phyloP scores from a whole-genome alignment of 2,329 filamentous ascomycete genomes.

The Colletotrichum chlorophyti region DNA sequence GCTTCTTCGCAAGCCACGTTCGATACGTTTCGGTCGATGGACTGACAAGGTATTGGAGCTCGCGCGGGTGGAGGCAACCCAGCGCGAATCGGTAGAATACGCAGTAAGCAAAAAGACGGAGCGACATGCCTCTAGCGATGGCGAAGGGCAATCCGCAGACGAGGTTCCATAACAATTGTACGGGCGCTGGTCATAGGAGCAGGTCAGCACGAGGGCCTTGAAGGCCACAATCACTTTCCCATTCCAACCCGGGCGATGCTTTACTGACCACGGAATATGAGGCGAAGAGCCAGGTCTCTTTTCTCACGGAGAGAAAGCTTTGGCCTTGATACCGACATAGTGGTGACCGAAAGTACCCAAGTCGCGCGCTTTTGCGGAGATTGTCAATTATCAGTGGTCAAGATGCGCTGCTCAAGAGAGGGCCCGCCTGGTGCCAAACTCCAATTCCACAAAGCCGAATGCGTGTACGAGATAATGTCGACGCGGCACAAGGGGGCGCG shows the following conservation, averaged over 20 bases:
- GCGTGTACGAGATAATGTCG: no score
- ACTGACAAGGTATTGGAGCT: slow-evolving; percentile 33
- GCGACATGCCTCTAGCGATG: slow-evolving; percentile 26
- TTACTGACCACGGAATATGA: slow-evolving; percentile 29
- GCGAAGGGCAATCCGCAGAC: slow-evolving; percentile 24
- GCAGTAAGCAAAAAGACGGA: slow-evolving; percentile 28
- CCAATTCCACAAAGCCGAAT: no score
- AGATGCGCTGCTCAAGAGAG: neutral
- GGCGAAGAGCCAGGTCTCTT: slow-evolving; percentile 19
- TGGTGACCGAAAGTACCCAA: neutral
- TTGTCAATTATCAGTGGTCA: no score
- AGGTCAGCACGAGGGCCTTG: neutral
- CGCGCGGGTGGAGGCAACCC: slow-evolving; percentile 20
- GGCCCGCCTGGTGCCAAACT: slow-evolving; percentile 21
- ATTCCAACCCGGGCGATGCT: no score
- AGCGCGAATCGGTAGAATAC: slow-evolving; percentile 28
- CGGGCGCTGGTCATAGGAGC: slow-evolving; percentile 19
- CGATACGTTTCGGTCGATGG: slow-evolving; percentile 32
- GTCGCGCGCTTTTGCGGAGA: no score
- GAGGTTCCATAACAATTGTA: slow-evolving; percentile 19
- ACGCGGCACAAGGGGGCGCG: no score
- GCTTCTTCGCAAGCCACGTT: slow-evolving; percentile 33
- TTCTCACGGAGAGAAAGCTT: slow-evolving; percentile 31
- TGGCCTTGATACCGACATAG: slow-evolving; percentile 26
- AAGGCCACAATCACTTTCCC: no score